Conservation (phyloP, 1,284 basidiomycete genomes). For the Puccinia hordei region DNA sequence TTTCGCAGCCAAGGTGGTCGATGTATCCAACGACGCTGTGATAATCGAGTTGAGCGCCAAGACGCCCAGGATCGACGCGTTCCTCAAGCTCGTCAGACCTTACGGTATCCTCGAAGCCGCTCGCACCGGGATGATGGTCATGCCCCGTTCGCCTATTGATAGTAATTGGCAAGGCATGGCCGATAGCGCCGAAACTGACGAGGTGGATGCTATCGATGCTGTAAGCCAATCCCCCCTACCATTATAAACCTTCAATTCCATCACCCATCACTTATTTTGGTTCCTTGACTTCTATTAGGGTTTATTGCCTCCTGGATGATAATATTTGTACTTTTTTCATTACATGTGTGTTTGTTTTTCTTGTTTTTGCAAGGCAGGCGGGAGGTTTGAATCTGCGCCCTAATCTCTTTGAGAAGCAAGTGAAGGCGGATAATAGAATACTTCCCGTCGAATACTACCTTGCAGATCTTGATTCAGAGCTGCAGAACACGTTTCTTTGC, state of each 20-base stretch:
- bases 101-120: conserved; percentile 94
- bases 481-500: too few species aligned
- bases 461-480: too few species aligned
- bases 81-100: conserved; percentile 85
- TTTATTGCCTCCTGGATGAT: conserved; percentile 42
- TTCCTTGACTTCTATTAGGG: conserved; percentile 51
- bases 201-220: conserved; percentile 71
- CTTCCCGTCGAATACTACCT: too few species aligned
- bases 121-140: conserved; percentile 89
- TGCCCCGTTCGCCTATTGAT: conserved; percentile 87
- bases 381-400: too few species aligned
- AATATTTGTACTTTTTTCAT: not conserved
- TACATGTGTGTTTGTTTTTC: too few species aligned
- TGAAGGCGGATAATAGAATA: too few species aligned
- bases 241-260: not conserved
- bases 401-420: too few species aligned
- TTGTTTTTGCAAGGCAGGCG: too few species aligned
- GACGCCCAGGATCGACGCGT: conserved; percentile 85
- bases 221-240: conserved; percentile 81
- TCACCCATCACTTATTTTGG: not conserved
- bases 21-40: conserved; percentile 88
- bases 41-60: conserved; percentile 96
- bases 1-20: conserved; percentile 90
- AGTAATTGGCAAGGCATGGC: conserved; percentile 66
- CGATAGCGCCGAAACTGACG: conserved; percentile 62